phyloP scores from a whole-genome alignment of 1,284 basidiomycete species.

The Veloboletus limbatus region DNA sequence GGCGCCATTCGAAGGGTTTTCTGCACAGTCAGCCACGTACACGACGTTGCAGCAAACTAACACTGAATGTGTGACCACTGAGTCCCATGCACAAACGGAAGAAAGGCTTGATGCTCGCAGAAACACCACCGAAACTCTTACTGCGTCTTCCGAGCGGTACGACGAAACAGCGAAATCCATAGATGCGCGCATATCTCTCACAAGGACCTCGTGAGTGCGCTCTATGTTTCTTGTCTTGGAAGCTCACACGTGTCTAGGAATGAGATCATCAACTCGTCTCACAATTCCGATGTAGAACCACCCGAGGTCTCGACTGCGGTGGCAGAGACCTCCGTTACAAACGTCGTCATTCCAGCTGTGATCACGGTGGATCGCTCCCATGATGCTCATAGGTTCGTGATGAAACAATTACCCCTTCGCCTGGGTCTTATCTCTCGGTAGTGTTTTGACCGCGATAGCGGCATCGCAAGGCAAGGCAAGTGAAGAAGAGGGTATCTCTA shows the following conservation, averaged over 20 bases:
- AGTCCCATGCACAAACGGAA: not conserved
- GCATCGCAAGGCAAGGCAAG: not conserved
- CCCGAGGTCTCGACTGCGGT: not conserved
- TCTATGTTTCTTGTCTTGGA: not conserved
- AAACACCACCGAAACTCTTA: not conserved
- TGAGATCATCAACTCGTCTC: not conserved
- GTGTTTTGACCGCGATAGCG: not conserved
- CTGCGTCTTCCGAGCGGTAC: not conserved
- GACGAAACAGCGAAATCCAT: not conserved
- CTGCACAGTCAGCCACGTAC: not conserved
- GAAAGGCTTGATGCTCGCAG: not conserved
- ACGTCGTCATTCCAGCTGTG: not conserved
- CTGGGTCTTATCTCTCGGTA: conserved; percentile 1
- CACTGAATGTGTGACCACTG: not conserved
- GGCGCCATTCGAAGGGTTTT: not conserved
- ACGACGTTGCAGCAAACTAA: not conserved
- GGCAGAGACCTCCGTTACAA: not conserved
- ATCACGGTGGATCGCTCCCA: not conserved
- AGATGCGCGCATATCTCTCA: not conserved
- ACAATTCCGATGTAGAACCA: not conserved
- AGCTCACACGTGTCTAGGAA: conserved; percentile 7
- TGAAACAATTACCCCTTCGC: not conserved
- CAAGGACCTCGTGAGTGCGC: conserved; percentile 4
- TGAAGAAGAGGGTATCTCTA: not conserved
- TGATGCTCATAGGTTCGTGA: conserved; percentile 6